phyloP scores from a whole-genome alignment of 768 basidiomycete species.

The Dacryopinax primogenitus region DNA sequence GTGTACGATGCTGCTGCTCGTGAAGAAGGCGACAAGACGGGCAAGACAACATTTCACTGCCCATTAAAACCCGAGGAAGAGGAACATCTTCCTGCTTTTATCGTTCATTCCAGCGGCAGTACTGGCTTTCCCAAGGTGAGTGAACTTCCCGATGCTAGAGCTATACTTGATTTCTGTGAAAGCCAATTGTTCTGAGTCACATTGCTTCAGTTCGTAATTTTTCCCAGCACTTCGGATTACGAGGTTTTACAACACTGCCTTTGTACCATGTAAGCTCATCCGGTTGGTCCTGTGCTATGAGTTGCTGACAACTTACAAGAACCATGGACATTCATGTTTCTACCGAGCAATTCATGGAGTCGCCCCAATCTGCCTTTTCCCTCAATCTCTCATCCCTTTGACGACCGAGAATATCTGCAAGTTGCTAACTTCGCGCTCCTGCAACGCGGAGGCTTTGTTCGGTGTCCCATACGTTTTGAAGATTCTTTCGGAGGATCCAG shows the following conservation, averaged over 20 bases:
- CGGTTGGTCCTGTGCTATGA: neutral
- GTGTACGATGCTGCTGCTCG: conserved; percentile 34
- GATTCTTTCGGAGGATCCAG: conserved; percentile 37
- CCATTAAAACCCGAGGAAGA: conserved; percentile 29
- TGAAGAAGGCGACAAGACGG: conserved; percentile 25
- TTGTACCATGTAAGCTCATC: conserved; percentile 34
- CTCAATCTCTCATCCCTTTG: conserved; percentile 34
- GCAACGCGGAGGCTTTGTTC: conserved; percentile 19
- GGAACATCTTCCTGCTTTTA: conserved; percentile 25
- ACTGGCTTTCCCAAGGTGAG: conserved; percentile 38
- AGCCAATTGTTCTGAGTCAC: conserved; percentile 32
- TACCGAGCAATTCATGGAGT: conserved; percentile 34
- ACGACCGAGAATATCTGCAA: conserved; percentile 35
- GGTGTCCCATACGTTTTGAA: conserved; percentile 33
- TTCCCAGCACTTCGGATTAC: conserved; percentile 27
- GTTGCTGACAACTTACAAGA: conserved; percentile 10
- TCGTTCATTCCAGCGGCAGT: conserved; percentile 37
- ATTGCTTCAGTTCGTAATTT: conserved; percentile 29
- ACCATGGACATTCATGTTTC: conserved; percentile 27
- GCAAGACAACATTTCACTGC: conserved; percentile 23
- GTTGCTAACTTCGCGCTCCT: conserved; percentile 28
- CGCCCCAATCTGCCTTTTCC: conserved; percentile 36
- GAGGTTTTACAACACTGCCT: conserved; percentile 36
- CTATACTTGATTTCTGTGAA: neutral
- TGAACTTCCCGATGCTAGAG: neutral